phyloP scores from a whole-genome alignment of 164 flowering plant species.

The Macadamia integrifolia region DNA sequence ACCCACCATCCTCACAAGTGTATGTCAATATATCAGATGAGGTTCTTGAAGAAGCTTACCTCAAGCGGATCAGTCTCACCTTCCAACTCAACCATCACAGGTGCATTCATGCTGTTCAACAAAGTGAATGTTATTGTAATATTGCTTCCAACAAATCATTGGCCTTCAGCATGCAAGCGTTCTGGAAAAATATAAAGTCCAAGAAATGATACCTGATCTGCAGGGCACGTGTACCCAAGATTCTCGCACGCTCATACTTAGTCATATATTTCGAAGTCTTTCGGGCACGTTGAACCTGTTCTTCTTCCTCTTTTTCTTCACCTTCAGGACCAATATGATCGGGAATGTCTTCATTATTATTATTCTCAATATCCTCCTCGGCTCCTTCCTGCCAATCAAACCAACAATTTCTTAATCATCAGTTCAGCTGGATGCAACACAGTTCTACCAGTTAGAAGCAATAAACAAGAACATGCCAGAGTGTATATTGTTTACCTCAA shows the following conservation, averaged over 20 bases:
- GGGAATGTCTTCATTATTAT: slow-evolving; percentile 36
- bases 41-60: slow-evolving; percentile 24
- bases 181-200: not conserved
- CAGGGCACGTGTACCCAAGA: slow-evolving; percentile 59
- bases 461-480: not conserved
- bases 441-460: not conserved
- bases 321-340: slow-evolving; percentile 34
- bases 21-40: not conserved
- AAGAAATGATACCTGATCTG: slow-evolving; percentile 45
- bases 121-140: not conserved
- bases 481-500: slow-evolving; percentile 39
- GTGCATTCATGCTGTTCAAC: slow-evolving; percentile 63
- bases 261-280: slow-evolving; percentile 65
- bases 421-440: slow-evolving; percentile 3
- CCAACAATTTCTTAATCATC: not conserved
- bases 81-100: slow-evolving; percentile 72
- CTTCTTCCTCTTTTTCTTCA: slow-evolving; percentile 37
- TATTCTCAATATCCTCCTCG: slow-evolving; percentile 38
- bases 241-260: slow-evolving; percentile 61
- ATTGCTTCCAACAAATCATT: not conserved
- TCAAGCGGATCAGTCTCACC: slow-evolving; percentile 71
- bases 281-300: slow-evolving; percentile 28
- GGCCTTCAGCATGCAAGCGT: not conserved
- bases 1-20: not conserved
- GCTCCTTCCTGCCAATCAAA: slow-evolving; percentile 37